Evolutionary conservation across 352 stramenopile species (phyloP).

Genomic region (Globisporangium emineosum): DNA sequence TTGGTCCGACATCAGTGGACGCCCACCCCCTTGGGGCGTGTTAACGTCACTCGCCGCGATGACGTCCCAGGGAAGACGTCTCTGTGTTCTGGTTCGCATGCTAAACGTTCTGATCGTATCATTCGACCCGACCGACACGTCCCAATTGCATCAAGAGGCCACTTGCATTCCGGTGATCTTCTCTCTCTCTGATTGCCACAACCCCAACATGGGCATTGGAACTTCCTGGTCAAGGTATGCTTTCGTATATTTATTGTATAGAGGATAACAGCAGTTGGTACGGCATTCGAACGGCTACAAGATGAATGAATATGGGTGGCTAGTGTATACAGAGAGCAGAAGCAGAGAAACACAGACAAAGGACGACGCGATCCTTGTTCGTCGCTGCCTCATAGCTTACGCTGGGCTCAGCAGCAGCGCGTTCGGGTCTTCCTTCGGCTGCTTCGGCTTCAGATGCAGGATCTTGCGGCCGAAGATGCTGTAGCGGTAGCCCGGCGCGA

Average conservation of each 20-base stretch:
- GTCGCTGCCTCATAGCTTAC: not conserved
- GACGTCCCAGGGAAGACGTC: no score
- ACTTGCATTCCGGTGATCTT: not conserved
- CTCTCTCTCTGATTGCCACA: not conserved
- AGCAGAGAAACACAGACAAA: not conserved
- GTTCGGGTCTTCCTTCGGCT: slow-evolving; percentile 30
- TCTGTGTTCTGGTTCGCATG: not conserved
- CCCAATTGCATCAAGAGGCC: not conserved
- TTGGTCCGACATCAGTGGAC: not conserved
- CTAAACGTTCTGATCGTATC: not conserved
- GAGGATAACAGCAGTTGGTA: not conserved
- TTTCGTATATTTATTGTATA: not conserved
- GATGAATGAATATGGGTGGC: not conserved
- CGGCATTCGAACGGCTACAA: not conserved
- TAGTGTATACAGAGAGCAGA: not conserved
- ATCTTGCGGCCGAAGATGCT: slow-evolving; percentile 51
- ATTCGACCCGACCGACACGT: not conserved
- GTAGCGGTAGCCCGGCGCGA: slow-evolving; percentile 62
- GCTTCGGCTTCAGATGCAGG: slow-evolving; percentile 51
- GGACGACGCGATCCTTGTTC: no score
- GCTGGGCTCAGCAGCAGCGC: slow-evolving; percentile 14
- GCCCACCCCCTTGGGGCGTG: not conserved
- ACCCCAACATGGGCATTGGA: not conserved
- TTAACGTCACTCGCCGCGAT: not conserved
- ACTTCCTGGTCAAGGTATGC: not conserved